A percentile compares a stretch with the other conserved stretches of the same genome.
Conservation (phyloP, 305 asterid genomes). For the Plantago lanceolata region DNA sequence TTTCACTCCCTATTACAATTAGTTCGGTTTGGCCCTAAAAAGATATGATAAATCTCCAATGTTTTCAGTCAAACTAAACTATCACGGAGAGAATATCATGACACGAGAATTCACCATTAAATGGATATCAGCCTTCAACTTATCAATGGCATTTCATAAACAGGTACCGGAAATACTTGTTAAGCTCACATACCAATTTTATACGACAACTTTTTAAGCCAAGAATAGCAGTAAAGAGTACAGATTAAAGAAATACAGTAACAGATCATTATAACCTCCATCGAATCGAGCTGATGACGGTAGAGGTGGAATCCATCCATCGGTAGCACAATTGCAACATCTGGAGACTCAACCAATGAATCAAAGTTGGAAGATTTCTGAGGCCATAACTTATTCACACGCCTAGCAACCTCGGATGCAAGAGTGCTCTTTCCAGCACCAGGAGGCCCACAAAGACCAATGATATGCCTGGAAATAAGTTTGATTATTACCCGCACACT, state of each 20-base stretch:
- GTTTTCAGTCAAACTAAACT: background rate
- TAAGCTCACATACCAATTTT: background rate
- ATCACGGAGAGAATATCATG: background rate
- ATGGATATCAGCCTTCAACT: background rate
- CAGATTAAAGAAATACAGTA: slow-evolving; percentile 11
- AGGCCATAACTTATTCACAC: slow-evolving; percentile 79
- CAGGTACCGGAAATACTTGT: background rate
- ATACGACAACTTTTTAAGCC: background rate
- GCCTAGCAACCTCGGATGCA: slow-evolving; percentile 67
- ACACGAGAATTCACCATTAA: background rate
- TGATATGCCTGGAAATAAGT: slow-evolving; percentile 55
- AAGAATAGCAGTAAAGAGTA: slow-evolving; percentile 5
- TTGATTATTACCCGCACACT: slow-evolving; percentile 3
- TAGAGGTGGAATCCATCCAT: slow-evolving; percentile 99
- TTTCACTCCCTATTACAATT: slow-evolving; percentile 8
- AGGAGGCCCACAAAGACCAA: slow-evolving; percentile 96
- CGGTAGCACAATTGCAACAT: slow-evolving; percentile 75
- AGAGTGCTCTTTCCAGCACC: slow-evolving; percentile 93
- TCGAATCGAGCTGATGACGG: slow-evolving; percentile 78
- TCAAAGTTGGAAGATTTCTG: slow-evolving; percentile 52
- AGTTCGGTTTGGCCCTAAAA: slow-evolving; percentile 3
- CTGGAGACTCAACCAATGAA: slow-evolving; percentile 71
- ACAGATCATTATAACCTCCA: slow-evolving; percentile 55
- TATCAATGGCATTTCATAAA: background rate
- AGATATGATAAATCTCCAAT: background rate